phyloP scores from a whole-genome alignment of 192 early-diverging fungal species.

The Coemansia sp. region DNA sequence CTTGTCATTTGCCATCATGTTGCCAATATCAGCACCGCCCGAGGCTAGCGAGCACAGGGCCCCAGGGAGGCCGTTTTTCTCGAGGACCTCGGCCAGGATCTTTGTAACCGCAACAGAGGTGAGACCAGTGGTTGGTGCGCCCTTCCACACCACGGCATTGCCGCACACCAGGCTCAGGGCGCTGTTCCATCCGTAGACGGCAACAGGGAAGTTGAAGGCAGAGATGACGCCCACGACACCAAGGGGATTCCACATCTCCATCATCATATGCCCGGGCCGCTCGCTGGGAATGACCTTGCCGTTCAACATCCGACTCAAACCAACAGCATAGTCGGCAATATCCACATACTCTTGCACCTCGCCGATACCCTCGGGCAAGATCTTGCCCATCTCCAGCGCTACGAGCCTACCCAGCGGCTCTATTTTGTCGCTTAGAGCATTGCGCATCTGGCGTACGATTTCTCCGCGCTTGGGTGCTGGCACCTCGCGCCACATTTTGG shows the following conservation, averaged over 20 bases:
- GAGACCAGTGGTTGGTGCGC: conserved; percentile 74
- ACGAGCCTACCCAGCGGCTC: conserved; percentile 83
- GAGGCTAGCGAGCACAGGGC: conserved; percentile 79
- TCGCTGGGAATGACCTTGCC: conserved; percentile 87
- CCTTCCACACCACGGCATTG: conserved; percentile 90
- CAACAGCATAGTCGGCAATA: conserved; percentile 87
- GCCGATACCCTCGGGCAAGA: conserved; percentile 86
- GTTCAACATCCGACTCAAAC: conserved; percentile 75
- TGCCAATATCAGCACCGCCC: conserved; percentile 84
- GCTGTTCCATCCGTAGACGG: conserved; percentile 93
- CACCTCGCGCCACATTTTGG: conserved; percentile 64
- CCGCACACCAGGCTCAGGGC: conserved; percentile 86
- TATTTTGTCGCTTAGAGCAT: conserved; percentile 71
- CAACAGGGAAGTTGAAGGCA: conserved; percentile 93
- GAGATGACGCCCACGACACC: conserved; percentile 91
- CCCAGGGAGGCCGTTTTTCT: conserved; percentile 75
- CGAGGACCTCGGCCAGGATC: conserved; percentile 79
- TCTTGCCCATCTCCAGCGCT: conserved; percentile 94
- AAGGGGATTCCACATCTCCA: conserved; percentile 94
- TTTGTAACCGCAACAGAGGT: conserved; percentile 85
- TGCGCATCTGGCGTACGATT: conserved; percentile 85
- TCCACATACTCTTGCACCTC: conserved; percentile 98
- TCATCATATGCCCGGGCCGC: conserved; percentile 89
- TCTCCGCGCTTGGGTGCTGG: conserved; percentile 88
- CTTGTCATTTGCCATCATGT: conserved; percentile 66